A percentile compares a stretch with the other conserved stretches of the same genome.
Evolutionary conservation across 1,284 basidiomycete genomes (phyloP).

Genomic region (Pseudozyma thailandica): DNA sequence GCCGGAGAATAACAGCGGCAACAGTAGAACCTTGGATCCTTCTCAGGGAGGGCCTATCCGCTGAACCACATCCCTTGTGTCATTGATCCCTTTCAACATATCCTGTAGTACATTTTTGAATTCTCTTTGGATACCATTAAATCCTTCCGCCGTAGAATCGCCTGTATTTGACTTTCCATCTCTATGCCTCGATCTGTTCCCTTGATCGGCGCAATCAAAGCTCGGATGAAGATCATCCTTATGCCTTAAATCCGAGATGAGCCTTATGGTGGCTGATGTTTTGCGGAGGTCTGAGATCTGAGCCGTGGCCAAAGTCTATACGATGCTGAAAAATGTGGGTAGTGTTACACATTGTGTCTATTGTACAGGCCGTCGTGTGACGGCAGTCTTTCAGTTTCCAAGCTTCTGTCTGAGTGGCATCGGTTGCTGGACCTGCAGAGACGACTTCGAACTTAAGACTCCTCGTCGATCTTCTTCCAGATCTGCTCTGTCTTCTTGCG

Average conservation of each 20-base stretch:
- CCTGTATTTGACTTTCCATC: too few relatives aligned
- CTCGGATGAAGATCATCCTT: too few relatives aligned
- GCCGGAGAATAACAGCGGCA: constrained; percentile 6
- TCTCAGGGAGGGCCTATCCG: constrained; percentile 42
- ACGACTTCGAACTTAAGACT: constrained; percentile 23
- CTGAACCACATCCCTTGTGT: not conserved
- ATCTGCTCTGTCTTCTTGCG: constrained; percentile 48
- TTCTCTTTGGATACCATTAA: too few relatives aligned
- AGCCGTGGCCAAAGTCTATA: too few relatives aligned
- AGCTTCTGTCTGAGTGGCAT: not conserved
- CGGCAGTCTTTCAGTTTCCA: too few relatives aligned
- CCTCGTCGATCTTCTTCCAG: constrained; percentile 50
- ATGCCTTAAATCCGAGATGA: too few relatives aligned
- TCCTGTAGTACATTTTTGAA: not conserved
- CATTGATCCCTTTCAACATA: not conserved
- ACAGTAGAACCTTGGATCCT: constrained; percentile 18
- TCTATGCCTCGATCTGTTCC: too few relatives aligned
- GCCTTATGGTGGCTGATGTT: too few relatives aligned
- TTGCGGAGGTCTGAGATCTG: too few relatives aligned
- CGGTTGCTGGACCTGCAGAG: not conserved
- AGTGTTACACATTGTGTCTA: constrained; percentile 8
- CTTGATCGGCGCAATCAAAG: too few relatives aligned
- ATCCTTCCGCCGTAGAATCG: too few relatives aligned
- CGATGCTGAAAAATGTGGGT: not conserved
- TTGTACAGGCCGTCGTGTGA: constrained; percentile 11